phyloP scores from a whole-genome alignment of 371 early-diverging fungal species.

The Apophysomyces trapeziformis region DNA sequence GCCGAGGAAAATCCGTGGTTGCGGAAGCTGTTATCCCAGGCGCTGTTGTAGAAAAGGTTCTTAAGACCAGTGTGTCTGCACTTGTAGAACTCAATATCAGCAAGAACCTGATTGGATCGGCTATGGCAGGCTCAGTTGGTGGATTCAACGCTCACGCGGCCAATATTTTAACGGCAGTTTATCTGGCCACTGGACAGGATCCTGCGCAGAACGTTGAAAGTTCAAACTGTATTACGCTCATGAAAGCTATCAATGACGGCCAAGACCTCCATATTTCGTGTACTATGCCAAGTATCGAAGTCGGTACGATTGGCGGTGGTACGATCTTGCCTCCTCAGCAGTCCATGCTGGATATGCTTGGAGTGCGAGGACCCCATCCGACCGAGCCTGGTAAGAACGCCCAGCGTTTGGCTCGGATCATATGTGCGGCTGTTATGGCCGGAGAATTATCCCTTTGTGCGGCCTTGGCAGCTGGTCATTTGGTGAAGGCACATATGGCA shows the following conservation, averaged over 20 bases:
- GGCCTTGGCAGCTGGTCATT: conserved; percentile 84
- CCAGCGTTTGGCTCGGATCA: conserved; percentile 84
- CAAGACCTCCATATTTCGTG: conserved; percentile 84
- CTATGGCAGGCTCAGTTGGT: conserved; percentile 94
- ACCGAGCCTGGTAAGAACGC: conserved; percentile 86
- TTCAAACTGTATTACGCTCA: conserved; percentile 91
- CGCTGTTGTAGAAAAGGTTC: conserved; percentile 75
- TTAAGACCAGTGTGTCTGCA: conserved; percentile 85
- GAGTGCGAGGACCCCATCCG: conserved; percentile 83
- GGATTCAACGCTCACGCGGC: conserved; percentile 97
- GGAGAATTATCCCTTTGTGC: conserved; percentile 91
- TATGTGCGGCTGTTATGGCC: conserved; percentile 94
- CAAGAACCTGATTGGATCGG: conserved; percentile 93
- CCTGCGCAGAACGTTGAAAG: conserved; percentile 97
- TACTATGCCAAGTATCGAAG: conserved; percentile 96
- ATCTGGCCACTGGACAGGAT: conserved; percentile 95
- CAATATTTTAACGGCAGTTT: conserved; percentile 93
- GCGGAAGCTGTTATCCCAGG: conserved; percentile 88
- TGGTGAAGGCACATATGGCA: conserved; percentile 85
- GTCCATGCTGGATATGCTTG: conserved; percentile 86
- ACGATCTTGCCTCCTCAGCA: conserved; percentile 90
- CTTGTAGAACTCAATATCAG: conserved; percentile 80
- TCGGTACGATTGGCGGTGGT: conserved; percentile 96
- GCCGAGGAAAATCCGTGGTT: conserved; percentile 94
- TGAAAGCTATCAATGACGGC: conserved; percentile 87